These are phyloP conservation scores for Coemansia reversa DNA, from an alignment of 192 early-diverging fungal genomes.

Conservation along the genomic window DNA sequence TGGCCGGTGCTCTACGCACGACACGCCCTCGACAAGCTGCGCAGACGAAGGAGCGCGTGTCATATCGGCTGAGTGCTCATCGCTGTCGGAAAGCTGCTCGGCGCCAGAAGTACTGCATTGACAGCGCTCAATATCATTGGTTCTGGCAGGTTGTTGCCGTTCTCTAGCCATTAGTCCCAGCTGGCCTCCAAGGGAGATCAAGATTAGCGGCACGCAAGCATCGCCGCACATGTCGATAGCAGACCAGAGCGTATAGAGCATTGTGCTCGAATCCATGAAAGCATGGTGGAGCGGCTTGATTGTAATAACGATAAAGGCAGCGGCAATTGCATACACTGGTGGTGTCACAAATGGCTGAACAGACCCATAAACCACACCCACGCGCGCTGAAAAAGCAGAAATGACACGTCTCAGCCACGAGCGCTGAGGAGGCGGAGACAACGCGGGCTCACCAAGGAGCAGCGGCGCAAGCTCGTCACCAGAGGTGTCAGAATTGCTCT, in stretches of 20 bases:
- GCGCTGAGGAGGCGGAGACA: not conserved
- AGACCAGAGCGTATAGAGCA: conserved; percentile 61
- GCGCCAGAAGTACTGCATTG: not conserved
- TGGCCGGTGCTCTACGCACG: no score
- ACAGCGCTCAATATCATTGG: not conserved
- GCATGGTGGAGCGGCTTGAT: conserved; percentile 63
- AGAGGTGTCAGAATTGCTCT: not conserved
- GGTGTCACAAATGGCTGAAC: conserved; percentile 59
- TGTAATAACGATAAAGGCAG: conserved; percentile 65
- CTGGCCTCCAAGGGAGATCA: conserved; percentile 76
- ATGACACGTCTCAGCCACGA: not conserved
- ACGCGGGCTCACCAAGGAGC: conserved; percentile 31
- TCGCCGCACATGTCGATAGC: conserved; percentile 72
- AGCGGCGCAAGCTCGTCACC: conserved; percentile 39
- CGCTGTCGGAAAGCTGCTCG: not conserved
- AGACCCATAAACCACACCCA: conserved; percentile 2
- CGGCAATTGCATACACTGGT: conserved; percentile 68
- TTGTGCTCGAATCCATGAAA: conserved; percentile 60
- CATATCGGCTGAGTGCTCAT: not conserved
- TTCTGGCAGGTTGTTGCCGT: not conserved
- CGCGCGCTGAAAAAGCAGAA: not conserved
- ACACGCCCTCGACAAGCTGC: not conserved
- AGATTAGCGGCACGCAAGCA: conserved; percentile 74
- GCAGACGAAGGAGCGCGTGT: not conserved
- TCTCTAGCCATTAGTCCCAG: conserved; percentile 50